Evolutionary conservation across 495 filamentous ascomycete species (phyloP).

Genomic region (Niebla homalea): DNA sequence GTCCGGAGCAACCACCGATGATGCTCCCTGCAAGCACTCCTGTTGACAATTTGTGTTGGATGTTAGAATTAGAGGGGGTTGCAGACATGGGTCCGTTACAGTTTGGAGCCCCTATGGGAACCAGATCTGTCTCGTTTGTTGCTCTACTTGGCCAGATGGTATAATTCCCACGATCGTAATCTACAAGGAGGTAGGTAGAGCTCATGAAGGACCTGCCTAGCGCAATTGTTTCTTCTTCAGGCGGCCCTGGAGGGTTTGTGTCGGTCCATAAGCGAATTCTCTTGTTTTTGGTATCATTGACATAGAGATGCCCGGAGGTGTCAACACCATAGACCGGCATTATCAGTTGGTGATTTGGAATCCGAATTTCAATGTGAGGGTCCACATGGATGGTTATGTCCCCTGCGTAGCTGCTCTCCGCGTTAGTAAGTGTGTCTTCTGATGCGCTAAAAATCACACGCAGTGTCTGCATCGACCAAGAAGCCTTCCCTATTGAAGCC

Average conservation of each 20-base stretch:
- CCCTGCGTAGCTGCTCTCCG: constrained; percentile 11
- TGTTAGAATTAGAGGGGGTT: too few relatives aligned
- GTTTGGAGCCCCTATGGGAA: neutral
- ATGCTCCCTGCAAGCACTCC: too few relatives aligned
- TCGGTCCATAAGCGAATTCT: constrained; percentile 9
- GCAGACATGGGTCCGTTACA: too few relatives aligned
- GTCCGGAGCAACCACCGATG: too few relatives aligned
- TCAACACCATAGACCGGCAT: constrained; percentile 11
- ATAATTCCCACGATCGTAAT: constrained; percentile 13
- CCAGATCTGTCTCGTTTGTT: neutral
- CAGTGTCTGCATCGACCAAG: constrained; percentile 5
- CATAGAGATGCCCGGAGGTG: constrained; percentile 2
- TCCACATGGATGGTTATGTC: constrained; percentile 14
- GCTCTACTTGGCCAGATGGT: constrained; percentile 4
- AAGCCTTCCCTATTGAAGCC: constrained; percentile 7
- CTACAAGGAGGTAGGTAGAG: constrained; percentile 27
- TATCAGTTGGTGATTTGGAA: constrained; percentile 26
- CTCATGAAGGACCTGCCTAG: constrained; percentile 30
- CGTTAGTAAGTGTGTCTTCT: neutral
- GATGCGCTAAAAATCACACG: neutral
- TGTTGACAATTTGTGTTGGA: too few relatives aligned
- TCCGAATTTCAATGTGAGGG: constrained; percentile 9
- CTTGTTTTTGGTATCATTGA: constrained; percentile 15
- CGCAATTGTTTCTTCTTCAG: constrained; percentile 17
- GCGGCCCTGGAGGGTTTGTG: constrained; percentile 18